A percentile compares a stretch with the other conserved stretches of the same genome.
Conservation (phyloP, 2,329 filamentous ascomycete genomes). For the Metarhizium sp. region DNA sequence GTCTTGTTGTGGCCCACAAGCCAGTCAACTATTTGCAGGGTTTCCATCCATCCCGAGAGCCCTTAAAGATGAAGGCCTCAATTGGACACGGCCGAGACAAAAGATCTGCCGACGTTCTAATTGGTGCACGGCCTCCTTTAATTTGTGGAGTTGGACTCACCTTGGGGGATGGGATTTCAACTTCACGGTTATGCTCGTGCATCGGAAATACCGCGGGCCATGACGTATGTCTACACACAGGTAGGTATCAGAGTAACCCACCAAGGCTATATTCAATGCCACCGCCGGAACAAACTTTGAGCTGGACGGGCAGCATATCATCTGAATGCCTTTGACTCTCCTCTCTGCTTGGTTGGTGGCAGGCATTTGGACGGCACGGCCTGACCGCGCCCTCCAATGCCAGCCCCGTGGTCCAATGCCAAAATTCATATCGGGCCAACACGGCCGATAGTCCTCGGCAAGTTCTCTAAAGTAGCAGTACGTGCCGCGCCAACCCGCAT, state of each 20-base stretch:
- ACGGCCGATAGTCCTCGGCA: too few species aligned
- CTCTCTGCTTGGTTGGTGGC: too few species aligned
- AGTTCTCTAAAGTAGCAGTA: too few species aligned
- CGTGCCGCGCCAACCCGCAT: too few species aligned
- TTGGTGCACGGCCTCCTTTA: neutral
- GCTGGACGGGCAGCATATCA: too few species aligned
- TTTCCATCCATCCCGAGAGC: neutral
- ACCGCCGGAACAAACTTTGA: too few species aligned
- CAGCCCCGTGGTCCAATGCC: neutral
- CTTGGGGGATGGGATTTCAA: slow-evolving; percentile 1
- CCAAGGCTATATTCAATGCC: too few species aligned
- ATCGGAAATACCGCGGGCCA: neutral
- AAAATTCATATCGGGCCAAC: neutral
- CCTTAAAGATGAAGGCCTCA: neutral
- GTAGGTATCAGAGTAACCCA: neutral
- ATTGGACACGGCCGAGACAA: neutral
- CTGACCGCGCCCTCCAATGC: neutral
- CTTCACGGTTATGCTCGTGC: slow-evolving; percentile 1
- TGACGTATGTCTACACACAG: neutral
- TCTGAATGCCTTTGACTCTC: too few species aligned
- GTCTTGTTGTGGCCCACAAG: neutral
- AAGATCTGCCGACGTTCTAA: neutral
- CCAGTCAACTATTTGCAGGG: neutral
- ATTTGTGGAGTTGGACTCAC: neutral
- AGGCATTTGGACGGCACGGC: too few species aligned